These are phyloP conservation scores for Leishmania lainsoni DNA, from an alignment of 208 protist species.

Conservation along the genomic window DNA sequence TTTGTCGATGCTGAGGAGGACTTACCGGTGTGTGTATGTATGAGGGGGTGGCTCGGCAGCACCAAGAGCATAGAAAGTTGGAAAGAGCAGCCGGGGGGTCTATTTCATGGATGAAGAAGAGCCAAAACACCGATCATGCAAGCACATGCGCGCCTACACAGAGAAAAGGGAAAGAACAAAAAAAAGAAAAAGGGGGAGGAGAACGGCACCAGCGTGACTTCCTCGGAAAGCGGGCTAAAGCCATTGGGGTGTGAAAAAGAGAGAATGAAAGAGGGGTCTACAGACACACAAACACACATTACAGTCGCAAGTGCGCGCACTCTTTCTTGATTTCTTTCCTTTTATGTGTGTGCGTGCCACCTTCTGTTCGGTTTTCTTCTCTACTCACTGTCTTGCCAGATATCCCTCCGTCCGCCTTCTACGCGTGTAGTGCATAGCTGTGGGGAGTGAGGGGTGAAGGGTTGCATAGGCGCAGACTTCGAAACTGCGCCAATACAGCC, in stretches of 20 bases:
- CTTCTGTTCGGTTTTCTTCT: not conserved
- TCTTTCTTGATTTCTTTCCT: not conserved
- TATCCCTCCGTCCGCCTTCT: not conserved
- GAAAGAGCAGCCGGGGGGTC: too few relatives aligned
- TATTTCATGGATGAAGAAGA: not conserved
- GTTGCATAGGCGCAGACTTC: not conserved
- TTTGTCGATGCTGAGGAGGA: not conserved
- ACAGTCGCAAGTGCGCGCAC: not conserved
- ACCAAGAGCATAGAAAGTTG: not conserved
- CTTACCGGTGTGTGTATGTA: not conserved
- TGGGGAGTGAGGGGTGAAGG: not conserved
- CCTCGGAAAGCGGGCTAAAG: not conserved
- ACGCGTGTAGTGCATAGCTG: not conserved
- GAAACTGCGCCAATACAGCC: not conserved
- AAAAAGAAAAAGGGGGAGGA: not conserved
- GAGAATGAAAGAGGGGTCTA: not conserved
- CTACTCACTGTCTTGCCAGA: not conserved
- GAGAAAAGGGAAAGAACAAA: not conserved
- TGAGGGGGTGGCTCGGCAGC: not conserved
- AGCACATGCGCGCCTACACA: not conserved
- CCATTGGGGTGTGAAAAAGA: not conserved
- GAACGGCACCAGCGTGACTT: not conserved
- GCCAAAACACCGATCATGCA: not conserved
- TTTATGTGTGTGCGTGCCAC: not conserved
- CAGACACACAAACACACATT: not conserved